Percentiles rank a stretch among this genome's conserved stretches.
phyloP scores from a whole-genome alignment of 2,329 filamentous ascomycete genomes.

The Tympanopsis confertula region DNA sequence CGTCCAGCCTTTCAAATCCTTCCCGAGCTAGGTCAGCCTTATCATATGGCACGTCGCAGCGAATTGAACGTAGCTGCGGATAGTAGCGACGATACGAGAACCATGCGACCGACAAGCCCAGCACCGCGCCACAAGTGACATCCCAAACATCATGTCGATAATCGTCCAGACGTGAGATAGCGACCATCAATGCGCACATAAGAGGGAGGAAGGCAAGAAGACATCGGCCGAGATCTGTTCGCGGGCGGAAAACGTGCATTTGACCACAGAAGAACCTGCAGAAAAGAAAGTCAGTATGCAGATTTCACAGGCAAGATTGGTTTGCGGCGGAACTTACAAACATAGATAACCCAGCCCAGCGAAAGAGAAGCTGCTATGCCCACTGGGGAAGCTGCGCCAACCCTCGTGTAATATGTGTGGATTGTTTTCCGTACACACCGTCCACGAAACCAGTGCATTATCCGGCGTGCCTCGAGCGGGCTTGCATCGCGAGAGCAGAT shows the following conservation, averaged over 20 bases:
- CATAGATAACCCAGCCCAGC: slow-evolving; percentile 47
- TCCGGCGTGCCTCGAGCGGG: slow-evolving; percentile 38
- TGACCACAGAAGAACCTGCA: slow-evolving; percentile 35
- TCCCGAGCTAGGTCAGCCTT: slow-evolving; percentile 4
- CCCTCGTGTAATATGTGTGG: slow-evolving; percentile 49
- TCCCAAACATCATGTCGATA: slow-evolving; percentile 19
- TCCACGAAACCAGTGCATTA: slow-evolving; percentile 12
- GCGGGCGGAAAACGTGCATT: slow-evolving; percentile 43
- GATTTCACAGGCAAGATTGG: background rate
- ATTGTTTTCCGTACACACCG: slow-evolving; percentile 11
- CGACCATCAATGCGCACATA: slow-evolving; percentile 14
- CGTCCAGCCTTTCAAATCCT: slow-evolving; percentile 2
- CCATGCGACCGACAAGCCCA: slow-evolving; percentile 13
- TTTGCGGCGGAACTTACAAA: slow-evolving; percentile 19
- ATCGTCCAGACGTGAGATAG: slow-evolving; percentile 16
- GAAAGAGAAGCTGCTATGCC: slow-evolving; percentile 51
- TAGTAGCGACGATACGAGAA: slow-evolving; percentile 10
- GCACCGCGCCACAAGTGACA: slow-evolving; percentile 14
- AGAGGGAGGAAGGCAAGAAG: slow-evolving; percentile 31
- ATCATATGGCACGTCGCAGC: background rate
- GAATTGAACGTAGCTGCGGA: background rate
- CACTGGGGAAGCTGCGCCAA: slow-evolving; percentile 53
- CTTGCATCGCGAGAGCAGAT: slow-evolving; percentile 48
- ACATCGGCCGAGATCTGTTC: slow-evolving; percentile 41
- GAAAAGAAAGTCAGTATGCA: slow-evolving; percentile 2